Base-by-base conservation (phyloP, 192 early-diverging fungal genomes). In the Linnemannia schmuckeri region DNA sequence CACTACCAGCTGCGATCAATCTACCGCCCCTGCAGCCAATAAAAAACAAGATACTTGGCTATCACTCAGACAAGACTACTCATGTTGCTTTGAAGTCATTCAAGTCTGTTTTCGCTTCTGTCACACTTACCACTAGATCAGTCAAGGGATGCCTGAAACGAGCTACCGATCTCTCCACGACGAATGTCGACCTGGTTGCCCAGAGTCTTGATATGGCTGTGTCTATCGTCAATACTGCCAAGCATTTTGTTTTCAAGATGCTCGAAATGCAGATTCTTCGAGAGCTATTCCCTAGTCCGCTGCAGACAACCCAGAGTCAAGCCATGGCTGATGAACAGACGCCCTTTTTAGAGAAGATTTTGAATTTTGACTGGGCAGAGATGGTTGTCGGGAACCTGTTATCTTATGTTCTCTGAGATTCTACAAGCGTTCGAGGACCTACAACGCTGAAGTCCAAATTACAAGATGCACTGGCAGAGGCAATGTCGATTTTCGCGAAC, bases 101-200 rank as follows among this genome's bases (percentile, higher is more conserved):
- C 57, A 46, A 12, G 42, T 18, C 24, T n/a, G 71, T 27, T 72
- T 72, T 44, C n/a, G 41, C 71, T n/a, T 9, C 71, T 1, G 44
- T 44, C 7, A 47, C 24, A n/a, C 71, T 72, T 72, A 24, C 42
- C 37, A 47, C 71, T 47, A 24, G 71, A 44, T 30, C 71, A 1
- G n/a, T 72, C 71, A 72, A 72, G 42, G 71, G 41, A 47, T 72
- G 71, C 24, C 41, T 72, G 8, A 3, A n/a, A 30, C 71, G 71
- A 44, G 42, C 71, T 12, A 47, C 42, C 71, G 24, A 72, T 72
- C 71, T 44, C 71, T 72, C 71, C 40, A 24, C 71, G 12, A 24
- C 71, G 40, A 44, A 72, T 8, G 41, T 72, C 71, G 42, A 72
- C 42, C n/a, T 72, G 71, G n/a, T n/a, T n/a, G n/a, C n/a, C n/a